Evolutionary conservation across 2,329 filamentous ascomycete genomes (phyloP), one percentile per base, ranked within the genome.

Genomic region (Setomelanomma holmii): DNA sequence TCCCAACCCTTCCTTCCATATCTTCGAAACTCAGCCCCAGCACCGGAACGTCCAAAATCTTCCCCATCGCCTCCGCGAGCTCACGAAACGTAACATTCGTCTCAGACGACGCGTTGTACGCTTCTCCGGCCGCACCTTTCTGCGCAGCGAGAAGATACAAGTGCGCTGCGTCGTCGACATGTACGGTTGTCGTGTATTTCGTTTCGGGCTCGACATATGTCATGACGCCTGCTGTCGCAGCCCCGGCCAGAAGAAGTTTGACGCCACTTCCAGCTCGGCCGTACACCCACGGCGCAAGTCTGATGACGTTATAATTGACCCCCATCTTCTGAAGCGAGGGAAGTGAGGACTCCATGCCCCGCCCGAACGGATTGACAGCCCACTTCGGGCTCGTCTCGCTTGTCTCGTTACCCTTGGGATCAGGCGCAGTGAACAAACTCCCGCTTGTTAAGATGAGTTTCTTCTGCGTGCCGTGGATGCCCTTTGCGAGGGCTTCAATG

Each of bases 271-370:
- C 77, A 1, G 71, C 78, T 16, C 67, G 68, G 1, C 79, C 79
- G 57, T 81, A 79, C 0, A 80, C 78, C 27, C 67, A 80, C 0
- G 77, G 77, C 1, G 79, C 67, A 0, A 81, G 67, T 0, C 79
- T 72, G 5, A 82, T 64, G 5, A 66, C 56, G 22, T 58, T 66
- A 4, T 77, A 74, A 4, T 65, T 58, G 21, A 82, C 58, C 2
- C 74, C 73, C 33, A 68, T 61, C 5, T 58, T 55, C 5, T 54
- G 53, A 17, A 22, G 36, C 23, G 71, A 64, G 2, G 30, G 34
- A 11, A 75, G 36, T 14, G 34, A 6, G 4, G 41, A 17, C 34
- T 53, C 23, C n/a, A 39, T 17, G 14, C 36, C 36, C 36, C 4
- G 11, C n/a, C 36, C 36, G 21, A 39, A 39, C n/a, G 36, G 36